phyloP scores from a whole-genome alignment of 805 yeast species.

The Teunomyces cretensis region DNA sequence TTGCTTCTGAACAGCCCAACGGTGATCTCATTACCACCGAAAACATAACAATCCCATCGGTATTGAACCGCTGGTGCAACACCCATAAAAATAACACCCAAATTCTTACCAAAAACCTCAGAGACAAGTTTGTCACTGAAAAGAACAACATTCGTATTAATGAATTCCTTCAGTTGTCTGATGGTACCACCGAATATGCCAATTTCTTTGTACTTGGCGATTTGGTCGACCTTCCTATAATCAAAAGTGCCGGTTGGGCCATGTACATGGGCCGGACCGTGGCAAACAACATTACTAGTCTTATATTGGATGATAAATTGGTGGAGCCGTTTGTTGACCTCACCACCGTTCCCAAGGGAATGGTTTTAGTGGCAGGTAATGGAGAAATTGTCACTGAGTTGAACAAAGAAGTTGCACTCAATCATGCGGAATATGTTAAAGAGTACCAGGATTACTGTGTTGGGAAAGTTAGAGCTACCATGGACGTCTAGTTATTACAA shows the following conservation, averaged over 20 bases:
- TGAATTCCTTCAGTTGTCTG: constrained; percentile 34
- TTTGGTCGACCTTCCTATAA: constrained; percentile 38
- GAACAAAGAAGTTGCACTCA: constrained; percentile 32
- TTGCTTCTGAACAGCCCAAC: constrained; percentile 22
- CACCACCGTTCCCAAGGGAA: constrained; percentile 36
- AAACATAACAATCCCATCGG: constrained; percentile 26
- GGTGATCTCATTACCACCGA: constrained; percentile 29
- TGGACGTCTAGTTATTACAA: constrained; percentile 14
- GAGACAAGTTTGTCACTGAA: constrained; percentile 22
- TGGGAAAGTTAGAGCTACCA: constrained; percentile 39
- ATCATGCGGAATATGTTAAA: constrained; percentile 31
- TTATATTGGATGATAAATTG: constrained; percentile 27
- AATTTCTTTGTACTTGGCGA: constrained; percentile 40
- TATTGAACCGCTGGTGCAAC: constrained; percentile 39
- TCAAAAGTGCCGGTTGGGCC: constrained; percentile 48
- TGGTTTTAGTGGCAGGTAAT: constrained; percentile 42
- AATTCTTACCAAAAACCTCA: constrained; percentile 21
- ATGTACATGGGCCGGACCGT: constrained; percentile 41
- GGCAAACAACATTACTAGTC: constrained; percentile 35
- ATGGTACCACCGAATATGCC: constrained; percentile 13
- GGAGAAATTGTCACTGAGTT: constrained; percentile 38
- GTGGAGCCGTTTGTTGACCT: constrained; percentile 36
- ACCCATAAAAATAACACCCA: constrained; percentile 31
- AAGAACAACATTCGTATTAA: constrained; percentile 34
- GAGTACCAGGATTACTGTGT: constrained; percentile 44